Evolutionary conservation across 116 monocot genomes (phyloP).

Genomic region (Phalaenopsis hybrid): DNA sequence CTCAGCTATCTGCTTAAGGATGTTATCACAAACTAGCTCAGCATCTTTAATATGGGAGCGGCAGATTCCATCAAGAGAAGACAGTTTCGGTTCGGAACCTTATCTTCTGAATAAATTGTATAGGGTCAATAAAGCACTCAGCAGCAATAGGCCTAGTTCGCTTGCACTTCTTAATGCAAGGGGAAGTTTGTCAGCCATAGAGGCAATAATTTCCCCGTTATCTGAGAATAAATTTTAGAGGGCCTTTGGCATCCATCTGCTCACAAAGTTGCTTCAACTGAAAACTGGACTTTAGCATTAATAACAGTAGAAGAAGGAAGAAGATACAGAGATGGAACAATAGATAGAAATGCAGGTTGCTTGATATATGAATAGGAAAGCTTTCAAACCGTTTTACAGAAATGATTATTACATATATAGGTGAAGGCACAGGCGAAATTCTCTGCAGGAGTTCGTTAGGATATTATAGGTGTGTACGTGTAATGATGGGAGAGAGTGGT

Average conservation of each 20-base stretch:
- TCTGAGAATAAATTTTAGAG: constrained; percentile 54
- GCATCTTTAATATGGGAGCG: constrained; percentile 23
- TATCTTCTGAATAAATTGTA: constrained; percentile 24
- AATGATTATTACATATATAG: no score
- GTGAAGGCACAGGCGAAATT: no score
- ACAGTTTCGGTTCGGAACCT: constrained; percentile 45
- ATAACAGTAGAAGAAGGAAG: no score
- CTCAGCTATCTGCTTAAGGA: constrained; percentile 45
- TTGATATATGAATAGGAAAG: no score
- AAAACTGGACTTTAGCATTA: no score
- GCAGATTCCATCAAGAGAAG: constrained; percentile 64
- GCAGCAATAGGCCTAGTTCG: constrained; percentile 60
- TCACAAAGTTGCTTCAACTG: constrained; percentile 34
- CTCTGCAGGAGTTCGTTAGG: no score
- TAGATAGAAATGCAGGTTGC: no score
- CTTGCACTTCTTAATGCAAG: constrained; percentile 50
- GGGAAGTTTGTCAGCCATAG: constrained; percentile 41
- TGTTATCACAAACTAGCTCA: background rate
- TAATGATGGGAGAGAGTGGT: no score
- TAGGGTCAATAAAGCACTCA: constrained; percentile 52
- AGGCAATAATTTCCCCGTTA: constrained; percentile 32
- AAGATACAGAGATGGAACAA: no score
- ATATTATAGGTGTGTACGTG: no score
- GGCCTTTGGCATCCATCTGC: constrained; percentile 64
- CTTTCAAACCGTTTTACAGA: no score